Base-by-base conservation (phyloP, 2,329 filamentous ascomycete genomes). In the Monosporascus cannonballus region DNA sequence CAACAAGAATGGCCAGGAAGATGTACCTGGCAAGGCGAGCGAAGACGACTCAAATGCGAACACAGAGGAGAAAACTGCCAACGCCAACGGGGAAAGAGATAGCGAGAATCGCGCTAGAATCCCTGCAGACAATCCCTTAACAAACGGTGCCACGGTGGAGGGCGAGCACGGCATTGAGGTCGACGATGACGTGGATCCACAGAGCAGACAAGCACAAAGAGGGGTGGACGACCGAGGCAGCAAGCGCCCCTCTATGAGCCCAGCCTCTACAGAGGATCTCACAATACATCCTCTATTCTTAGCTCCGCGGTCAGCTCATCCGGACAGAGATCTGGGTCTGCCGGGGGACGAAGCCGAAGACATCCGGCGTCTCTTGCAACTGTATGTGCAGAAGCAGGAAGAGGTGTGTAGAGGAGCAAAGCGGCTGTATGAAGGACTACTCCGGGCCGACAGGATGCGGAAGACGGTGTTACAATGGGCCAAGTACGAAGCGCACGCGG, bases 371-470 rank as follows among this genome's bases (percentile, higher is more conserved):
- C 71, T 91, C 18, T 76, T 94, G 48, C 80, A 90, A 58, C 73
- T 89, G 11, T 93, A 90, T 66, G 84, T 93, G 25, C 89, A 93
- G 63, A 93, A 93, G 68, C 89, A 94, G 65, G 89, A 94, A 63
- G 89, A 94, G 67, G 83, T 93, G 2, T 86, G 88, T 52, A 83
- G 89, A 4, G 85, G 87, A 7, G 80, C 85, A 1, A 79, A 81
- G 52, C 80, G 79, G 54, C 74, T 94, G 48, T 85, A 89, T 56
- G 76, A 84, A 49, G 87, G 89, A 1, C 75, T 95, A 50, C 75
- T 91, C 56, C 81, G 81, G 61, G 88, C 88, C 1, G 85, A 93
- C 60, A 79, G 87, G 45, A 78, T 88, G 68, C 80, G 89, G 27
- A 83, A 82, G 61, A 79, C 84, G 20, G 87, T 94, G 3, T 78